Conservation (phyloP, 2,329 filamentous ascomycete genomes). For the Gyromitra esculenta region DNA sequence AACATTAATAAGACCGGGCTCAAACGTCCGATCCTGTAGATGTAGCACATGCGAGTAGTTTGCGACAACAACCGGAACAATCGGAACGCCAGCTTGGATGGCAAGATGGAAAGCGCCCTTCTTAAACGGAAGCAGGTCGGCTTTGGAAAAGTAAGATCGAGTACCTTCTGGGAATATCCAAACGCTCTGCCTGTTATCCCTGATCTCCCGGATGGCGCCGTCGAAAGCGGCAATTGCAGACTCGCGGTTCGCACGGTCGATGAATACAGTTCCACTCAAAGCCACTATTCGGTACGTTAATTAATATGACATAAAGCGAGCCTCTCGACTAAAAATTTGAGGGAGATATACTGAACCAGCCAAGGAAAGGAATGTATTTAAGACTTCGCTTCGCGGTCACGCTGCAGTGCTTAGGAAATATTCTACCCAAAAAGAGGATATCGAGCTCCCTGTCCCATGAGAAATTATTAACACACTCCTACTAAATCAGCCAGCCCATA, state of each 20-base stretch:
- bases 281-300: constrained; percentile 62
- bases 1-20: constrained; percentile 75
- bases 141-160: constrained; percentile 83
- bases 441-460: constrained; percentile 73
- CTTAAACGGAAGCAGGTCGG: constrained; percentile 91
- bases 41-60: constrained; percentile 81
- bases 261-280: constrained; percentile 89
- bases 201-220: constrained; percentile 82
- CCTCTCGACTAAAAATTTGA: constrained; percentile 25
- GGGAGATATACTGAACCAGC: constrained; percentile 77
- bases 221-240: constrained; percentile 87
- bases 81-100: constrained; percentile 89
- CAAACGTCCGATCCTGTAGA: constrained; percentile 72
- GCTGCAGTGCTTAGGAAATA: constrained; percentile 87
- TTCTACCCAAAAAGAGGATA: constrained; percentile 81
- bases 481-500: neutral
- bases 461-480: constrained; percentile 13
- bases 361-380: constrained; percentile 81
- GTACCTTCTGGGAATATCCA: constrained; percentile 80
- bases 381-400: constrained; percentile 91
- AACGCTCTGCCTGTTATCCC: constrained; percentile 66
- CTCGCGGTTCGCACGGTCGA: constrained; percentile 85
- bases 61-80: constrained; percentile 83
- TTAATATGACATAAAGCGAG: constrained; percentile 17
- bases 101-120: constrained; percentile 98